phyloP scores from a whole-genome alignment of 2,329 filamentous ascomycete species.

The Colletotrichum tabaci region DNA sequence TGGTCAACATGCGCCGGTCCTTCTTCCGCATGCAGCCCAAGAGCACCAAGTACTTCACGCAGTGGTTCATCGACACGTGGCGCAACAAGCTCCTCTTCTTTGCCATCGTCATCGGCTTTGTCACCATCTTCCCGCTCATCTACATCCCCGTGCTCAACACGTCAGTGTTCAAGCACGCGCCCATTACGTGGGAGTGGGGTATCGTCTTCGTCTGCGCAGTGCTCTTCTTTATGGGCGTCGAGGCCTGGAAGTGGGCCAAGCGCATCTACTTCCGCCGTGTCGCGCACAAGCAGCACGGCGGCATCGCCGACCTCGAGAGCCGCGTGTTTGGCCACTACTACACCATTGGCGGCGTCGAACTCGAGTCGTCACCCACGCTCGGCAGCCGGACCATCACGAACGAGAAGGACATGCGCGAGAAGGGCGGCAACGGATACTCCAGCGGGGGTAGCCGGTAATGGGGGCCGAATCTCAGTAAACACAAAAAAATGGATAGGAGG shows the following conservation, averaged over 20 bases:
- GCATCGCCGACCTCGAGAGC: slow-evolving; percentile 49
- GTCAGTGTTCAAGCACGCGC: slow-evolving; percentile 70
- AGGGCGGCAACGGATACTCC: slow-evolving; percentile 37
- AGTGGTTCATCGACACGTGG: slow-evolving; percentile 78
- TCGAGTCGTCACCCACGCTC: slow-evolving; percentile 36
- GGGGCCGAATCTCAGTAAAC: too few relatives aligned
- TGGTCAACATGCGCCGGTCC: slow-evolving; percentile 77
- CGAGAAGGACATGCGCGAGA: slow-evolving; percentile 43
- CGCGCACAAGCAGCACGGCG: slow-evolving; percentile 43
- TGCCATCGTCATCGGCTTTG: slow-evolving; percentile 64
- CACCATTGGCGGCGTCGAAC: slow-evolving; percentile 43
- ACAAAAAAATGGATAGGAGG: background rate
- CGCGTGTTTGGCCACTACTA: slow-evolving; percentile 53
- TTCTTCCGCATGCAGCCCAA: slow-evolving; percentile 82
- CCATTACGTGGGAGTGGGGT: slow-evolving; percentile 74
- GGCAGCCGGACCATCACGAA: slow-evolving; percentile 40
- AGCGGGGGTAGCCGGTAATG: slow-evolving; percentile 25
- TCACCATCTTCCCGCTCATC: slow-evolving; percentile 64
- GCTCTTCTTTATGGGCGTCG: slow-evolving; percentile 72
- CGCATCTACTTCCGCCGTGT: slow-evolving; percentile 57
- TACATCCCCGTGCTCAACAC: slow-evolving; percentile 73
- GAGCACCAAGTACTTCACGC: slow-evolving; percentile 72
- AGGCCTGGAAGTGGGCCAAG: slow-evolving; percentile 72
- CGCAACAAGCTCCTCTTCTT: slow-evolving; percentile 80
- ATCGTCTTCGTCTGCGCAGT: slow-evolving; percentile 68